These are phyloP conservation scores for Trichophyton benhamiae DNA, from an alignment of 2,329 filamentous ascomycete genomes.

Conservation along the genomic window DNA sequence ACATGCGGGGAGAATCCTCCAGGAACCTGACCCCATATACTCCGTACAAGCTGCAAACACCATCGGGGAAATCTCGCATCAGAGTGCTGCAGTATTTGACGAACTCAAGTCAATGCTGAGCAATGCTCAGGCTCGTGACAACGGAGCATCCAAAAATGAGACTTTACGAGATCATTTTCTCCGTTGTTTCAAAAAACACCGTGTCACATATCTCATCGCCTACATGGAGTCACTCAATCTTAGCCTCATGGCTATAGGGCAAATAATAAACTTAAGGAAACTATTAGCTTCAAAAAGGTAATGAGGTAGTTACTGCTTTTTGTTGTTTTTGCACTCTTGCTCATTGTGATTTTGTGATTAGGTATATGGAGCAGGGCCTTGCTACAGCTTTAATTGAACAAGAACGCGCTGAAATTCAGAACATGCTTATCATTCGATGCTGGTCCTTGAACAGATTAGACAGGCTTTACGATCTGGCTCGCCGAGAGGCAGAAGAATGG, in stretches of 20 bases:
- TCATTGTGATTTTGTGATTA: background rate
- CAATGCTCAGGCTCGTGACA: slow-evolving; percentile 20
- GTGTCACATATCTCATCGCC: slow-evolving; percentile 31
- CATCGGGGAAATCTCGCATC: slow-evolving; percentile 28
- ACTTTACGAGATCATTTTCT: slow-evolving; percentile 27
- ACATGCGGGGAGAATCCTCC: slow-evolving; percentile 25
- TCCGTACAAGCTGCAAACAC: slow-evolving; percentile 25
- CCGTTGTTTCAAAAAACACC: slow-evolving; percentile 32
- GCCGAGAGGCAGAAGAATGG: slow-evolving; percentile 24
- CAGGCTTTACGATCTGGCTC: slow-evolving; percentile 26
- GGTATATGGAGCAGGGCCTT: background rate
- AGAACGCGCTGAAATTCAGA: slow-evolving; percentile 32
- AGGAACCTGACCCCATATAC: slow-evolving; percentile 21
- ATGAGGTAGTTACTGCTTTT: background rate
- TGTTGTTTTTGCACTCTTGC: background rate
- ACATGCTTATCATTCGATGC: slow-evolving; percentile 33
- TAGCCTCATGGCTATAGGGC: slow-evolving; percentile 29
- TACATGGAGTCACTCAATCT: slow-evolving; percentile 32
- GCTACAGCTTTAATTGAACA: slow-evolving; percentile 17
- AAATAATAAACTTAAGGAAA: slow-evolving; percentile 28
- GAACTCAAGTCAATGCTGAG: slow-evolving; percentile 34
- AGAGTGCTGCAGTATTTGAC: slow-evolving; percentile 29
- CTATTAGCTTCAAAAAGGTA: slow-evolving; percentile 21
- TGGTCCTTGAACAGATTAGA: slow-evolving; percentile 30
- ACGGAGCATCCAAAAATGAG: slow-evolving; percentile 17